These are phyloP conservation scores for Aspergillus pseudoviridinutans DNA, from an alignment of 2,329 filamentous ascomycete species.

Conservation along the genomic window DNA sequence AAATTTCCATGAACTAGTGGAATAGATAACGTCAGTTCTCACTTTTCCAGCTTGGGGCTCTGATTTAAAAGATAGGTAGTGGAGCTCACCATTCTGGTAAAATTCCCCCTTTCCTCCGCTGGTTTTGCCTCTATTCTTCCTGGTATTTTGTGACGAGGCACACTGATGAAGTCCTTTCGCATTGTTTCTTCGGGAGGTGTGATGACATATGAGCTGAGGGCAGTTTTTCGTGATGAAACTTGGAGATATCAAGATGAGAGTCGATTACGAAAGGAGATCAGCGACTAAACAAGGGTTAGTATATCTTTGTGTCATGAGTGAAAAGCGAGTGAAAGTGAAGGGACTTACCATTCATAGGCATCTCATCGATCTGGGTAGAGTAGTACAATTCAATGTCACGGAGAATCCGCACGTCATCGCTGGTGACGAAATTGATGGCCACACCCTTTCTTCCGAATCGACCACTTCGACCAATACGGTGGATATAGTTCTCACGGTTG, in stretches of 20 bases:
- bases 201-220: neutral
- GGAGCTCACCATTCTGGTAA: constrained; percentile 12
- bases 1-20: neutral
- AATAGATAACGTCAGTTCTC: neutral
- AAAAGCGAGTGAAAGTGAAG: constrained; percentile 24
- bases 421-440: constrained; percentile 98
- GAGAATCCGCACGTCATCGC: constrained; percentile 94
- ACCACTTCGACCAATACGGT: constrained; percentile 92
- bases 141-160: neutral
- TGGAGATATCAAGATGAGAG: neutral
- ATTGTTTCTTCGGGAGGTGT: constrained; percentile 1
- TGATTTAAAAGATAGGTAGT: neutral
- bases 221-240: neutral
- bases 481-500: constrained; percentile 99
- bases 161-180: constrained; percentile 5
- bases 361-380: constrained; percentile 95
- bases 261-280: constrained; percentile 33
- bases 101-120: constrained; percentile 36
- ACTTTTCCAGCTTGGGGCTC: neutral
- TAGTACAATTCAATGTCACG: constrained; percentile 97
- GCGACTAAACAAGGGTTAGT: constrained; percentile 26
- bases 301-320: neutral
- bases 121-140: constrained; percentile 12
- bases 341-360: constrained; percentile 89
- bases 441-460: constrained; percentile 97